Percentiles rank a stretch among this genome's conserved stretches.
phyloP scores from a whole-genome alignment of 345 rosid species.

The Nasturtium officinale region DNA sequence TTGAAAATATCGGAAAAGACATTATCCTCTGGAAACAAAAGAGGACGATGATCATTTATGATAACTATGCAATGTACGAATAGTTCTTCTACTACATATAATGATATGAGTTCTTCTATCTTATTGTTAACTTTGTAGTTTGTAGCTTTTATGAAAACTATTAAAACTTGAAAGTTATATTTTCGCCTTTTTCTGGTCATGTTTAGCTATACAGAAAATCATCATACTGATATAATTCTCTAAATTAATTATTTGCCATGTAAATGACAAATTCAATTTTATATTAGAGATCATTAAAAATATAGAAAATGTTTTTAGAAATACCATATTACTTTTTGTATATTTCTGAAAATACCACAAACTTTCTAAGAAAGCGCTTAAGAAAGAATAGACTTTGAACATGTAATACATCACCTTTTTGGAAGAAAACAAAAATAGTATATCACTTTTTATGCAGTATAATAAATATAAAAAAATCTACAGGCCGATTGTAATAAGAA shows the following conservation, averaged over 20 bases:
- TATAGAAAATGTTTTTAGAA: too few relatives aligned
- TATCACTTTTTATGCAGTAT: not conserved
- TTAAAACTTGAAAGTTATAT: not conserved
- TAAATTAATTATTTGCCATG: not conserved
- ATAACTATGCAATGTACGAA: slow-evolving; percentile 3
- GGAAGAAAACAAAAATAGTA: not conserved
- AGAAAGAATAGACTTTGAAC: not conserved
- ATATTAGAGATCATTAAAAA: too few relatives aligned
- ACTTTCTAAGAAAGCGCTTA: not conserved
- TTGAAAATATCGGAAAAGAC: slow-evolving; percentile 58
- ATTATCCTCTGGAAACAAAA: slow-evolving; percentile 35
- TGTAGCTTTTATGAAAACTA: slow-evolving; percentile 2
- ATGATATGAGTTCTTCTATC: not conserved
- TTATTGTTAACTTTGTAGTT: not conserved
- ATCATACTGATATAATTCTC: not conserved
- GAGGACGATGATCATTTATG: slow-evolving; percentile 24
- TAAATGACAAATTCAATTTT: too few relatives aligned
- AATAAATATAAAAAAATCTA: not conserved
- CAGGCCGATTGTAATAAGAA: not conserved
- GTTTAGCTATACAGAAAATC: not conserved
- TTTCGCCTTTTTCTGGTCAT: not conserved
- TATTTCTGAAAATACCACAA: not conserved
- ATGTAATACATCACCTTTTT: not conserved
- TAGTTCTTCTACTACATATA: not conserved
- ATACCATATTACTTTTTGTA: not conserved